Evolutionary conservation across 345 rosid species (phyloP).

Genomic region (Populus euphratica): DNA sequence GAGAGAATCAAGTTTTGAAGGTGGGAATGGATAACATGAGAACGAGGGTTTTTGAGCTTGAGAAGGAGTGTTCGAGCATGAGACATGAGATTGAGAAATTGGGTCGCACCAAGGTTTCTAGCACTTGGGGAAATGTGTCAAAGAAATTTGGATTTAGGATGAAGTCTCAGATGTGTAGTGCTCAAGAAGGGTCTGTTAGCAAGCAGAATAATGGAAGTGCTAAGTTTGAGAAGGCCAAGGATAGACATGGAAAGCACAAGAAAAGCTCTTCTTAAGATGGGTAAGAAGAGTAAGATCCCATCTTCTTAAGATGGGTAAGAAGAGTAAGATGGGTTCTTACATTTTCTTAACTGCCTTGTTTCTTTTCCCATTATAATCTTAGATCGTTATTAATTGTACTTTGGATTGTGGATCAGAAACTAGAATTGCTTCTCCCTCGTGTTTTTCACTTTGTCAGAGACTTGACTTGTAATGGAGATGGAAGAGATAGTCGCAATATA

Average conservation of each 20-base stretch:
- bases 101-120: slow-evolving; percentile 34
- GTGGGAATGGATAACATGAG: slow-evolving; percentile 98
- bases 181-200: slow-evolving; percentile 78
- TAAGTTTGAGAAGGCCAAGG: slow-evolving; percentile 57
- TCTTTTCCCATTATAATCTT: not conserved
- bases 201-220: slow-evolving; percentile 52
- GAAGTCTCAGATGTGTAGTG: slow-evolving; percentile 96
- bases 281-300: slow-evolving; percentile 5
- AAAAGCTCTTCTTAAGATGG: slow-evolving; percentile 45
- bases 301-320: slow-evolving; percentile 40
- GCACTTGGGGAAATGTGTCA: slow-evolving; percentile 40
- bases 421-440: slow-evolving; percentile 11
- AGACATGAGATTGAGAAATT: slow-evolving; percentile 89
- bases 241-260: slow-evolving; percentile 57
- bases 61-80: slow-evolving; percentile 51
- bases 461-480: slow-evolving; percentile 9
- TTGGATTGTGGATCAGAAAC: slow-evolving; percentile 14
- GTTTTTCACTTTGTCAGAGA: not conserved
- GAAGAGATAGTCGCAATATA: not conserved
- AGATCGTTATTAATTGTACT: slow-evolving; percentile 22
- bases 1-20: slow-evolving; percentile 94
- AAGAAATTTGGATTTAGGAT: slow-evolving; percentile 79
- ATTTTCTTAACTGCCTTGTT: not conserved
- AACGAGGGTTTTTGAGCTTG: slow-evolving; percentile 83
- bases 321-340: not conserved